Conservation (phyloP, 1,139 yeast genomes). For the Protomyces pachydermus region DNA sequence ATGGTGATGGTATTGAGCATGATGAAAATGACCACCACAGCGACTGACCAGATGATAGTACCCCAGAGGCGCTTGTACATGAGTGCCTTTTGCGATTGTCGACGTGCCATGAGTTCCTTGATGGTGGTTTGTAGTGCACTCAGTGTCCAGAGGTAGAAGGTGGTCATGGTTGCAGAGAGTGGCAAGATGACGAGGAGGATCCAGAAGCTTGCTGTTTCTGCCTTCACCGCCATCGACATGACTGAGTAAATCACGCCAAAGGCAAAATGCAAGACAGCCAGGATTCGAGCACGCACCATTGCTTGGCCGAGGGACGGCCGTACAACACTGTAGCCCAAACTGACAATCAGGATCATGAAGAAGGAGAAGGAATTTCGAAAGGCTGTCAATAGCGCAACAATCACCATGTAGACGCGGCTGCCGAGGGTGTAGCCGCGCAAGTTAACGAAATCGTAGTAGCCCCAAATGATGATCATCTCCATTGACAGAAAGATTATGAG, state of each 20-base stretch:
- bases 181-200: slow-evolving; percentile 54
- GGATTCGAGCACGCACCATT: slow-evolving; percentile 75
- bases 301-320: slow-evolving; percentile 67
- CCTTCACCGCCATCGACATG: slow-evolving; percentile 56
- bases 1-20: slow-evolving; percentile 65
- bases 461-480: slow-evolving; percentile 27
- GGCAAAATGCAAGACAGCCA: slow-evolving; percentile 67
- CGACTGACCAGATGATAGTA: slow-evolving; percentile 62
- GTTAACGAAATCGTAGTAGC: slow-evolving; percentile 75
- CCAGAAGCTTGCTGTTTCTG: slow-evolving; percentile 42
- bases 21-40: slow-evolving; percentile 59
- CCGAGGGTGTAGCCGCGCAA: slow-evolving; percentile 54
- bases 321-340: slow-evolving; percentile 93
- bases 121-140: slow-evolving; percentile 71
- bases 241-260: slow-evolving; percentile 65
- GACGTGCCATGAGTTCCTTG: slow-evolving; percentile 63
- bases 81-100: slow-evolving; percentile 82
- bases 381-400: slow-evolving; percentile 73
- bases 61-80: slow-evolving; percentile 78
- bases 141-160: slow-evolving; percentile 70
- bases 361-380: slow-evolving; percentile 82
- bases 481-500: slow-evolving; percentile 16
- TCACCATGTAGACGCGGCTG: slow-evolving; percentile 66
- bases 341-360: slow-evolving; percentile 75
- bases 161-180: slow-evolving; percentile 60